phyloP scores from a whole-genome alignment of 2,329 filamentous ascomycete genomes.

The Botrytis sinoallii region DNA sequence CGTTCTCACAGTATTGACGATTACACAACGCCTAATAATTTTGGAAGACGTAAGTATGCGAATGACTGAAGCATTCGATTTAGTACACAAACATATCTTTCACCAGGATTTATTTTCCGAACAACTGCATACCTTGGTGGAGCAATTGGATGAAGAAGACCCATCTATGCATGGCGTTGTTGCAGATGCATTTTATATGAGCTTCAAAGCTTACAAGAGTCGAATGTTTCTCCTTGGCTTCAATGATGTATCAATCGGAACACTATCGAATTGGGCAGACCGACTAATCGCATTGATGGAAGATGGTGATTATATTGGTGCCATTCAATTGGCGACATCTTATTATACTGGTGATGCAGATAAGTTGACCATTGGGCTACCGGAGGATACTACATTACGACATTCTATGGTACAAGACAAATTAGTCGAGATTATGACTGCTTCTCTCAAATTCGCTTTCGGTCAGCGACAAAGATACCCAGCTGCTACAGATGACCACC shows the following conservation, averaged over 20 bases:
- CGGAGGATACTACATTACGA: conserved; percentile 73
- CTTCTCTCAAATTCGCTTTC: conserved; percentile 88
- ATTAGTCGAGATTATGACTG: conserved; percentile 87
- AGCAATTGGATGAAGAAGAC: conserved; percentile 84
- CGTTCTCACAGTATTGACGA: conserved; percentile 85
- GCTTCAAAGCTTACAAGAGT: conserved; percentile 92
- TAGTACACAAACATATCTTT: conserved; percentile 88
- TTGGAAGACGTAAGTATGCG: conserved; percentile 85
- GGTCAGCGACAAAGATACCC: conserved; percentile 55
- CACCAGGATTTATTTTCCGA: conserved; percentile 86
- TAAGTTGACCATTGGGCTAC: conserved; percentile 88
- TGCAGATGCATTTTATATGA: conserved; percentile 97
- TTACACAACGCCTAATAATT: conserved; percentile 89
- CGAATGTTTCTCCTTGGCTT: conserved; percentile 90
- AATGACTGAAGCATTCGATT: conserved; percentile 91
- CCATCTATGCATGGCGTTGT: conserved; percentile 91
- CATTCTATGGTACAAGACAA: conserved; percentile 85
- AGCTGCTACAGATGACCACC: conserved; percentile 47
- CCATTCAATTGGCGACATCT: conserved; percentile 83
- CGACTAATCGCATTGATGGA: conserved; percentile 92
- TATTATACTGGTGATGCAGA: conserved; percentile 92
- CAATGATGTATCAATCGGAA: conserved; percentile 87
- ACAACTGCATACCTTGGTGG: conserved; percentile 80
- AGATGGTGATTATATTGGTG: conserved; percentile 89
- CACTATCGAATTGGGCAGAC: conserved; percentile 96